Conservation (phyloP, 2,329 filamentous ascomycete genomes). For the Aspergillus neoniger region DNA sequence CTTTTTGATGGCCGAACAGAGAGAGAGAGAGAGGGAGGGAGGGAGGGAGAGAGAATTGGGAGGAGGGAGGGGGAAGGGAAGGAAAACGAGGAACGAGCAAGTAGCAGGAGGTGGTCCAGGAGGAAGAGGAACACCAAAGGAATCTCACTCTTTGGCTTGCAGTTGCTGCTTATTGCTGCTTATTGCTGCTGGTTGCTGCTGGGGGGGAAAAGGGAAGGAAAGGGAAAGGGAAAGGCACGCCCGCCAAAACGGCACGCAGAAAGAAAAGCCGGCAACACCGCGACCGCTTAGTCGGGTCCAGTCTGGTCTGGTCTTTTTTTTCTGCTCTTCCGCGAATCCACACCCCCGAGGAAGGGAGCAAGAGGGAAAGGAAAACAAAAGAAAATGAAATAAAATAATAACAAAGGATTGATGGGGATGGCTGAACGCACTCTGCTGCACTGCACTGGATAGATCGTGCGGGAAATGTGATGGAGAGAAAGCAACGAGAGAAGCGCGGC, state of each 20-base stretch:
- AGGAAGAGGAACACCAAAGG: constrained; percentile 17
- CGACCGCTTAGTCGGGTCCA: constrained; percentile 18
- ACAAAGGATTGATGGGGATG: not conserved
- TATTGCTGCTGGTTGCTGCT: not conserved
- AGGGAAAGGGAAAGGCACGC: constrained; percentile 14
- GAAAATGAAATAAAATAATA: not conserved
- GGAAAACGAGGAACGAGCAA: constrained; percentile 18
- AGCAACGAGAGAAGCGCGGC: not conserved
- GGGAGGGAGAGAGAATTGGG: not conserved
- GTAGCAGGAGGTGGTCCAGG: constrained; percentile 13
- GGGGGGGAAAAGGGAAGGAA: constrained; percentile 5
- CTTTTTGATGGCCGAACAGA: constrained; percentile 9
- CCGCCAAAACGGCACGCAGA: constrained; percentile 19
- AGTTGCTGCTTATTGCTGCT: not conserved
- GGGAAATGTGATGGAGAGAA: constrained; percentile 11
- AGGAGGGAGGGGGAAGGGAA: constrained; percentile 7
- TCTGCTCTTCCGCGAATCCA: constrained; percentile 15
- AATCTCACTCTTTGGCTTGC: constrained; percentile 4
- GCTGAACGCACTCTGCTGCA: not conserved
- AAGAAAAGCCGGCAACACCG: constrained; percentile 20
- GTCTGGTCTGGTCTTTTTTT: constrained; percentile 5
- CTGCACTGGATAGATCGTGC: constrained; percentile 20
- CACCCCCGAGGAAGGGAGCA: not conserved
- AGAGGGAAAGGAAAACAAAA: not conserved
- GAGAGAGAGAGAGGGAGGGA: constrained; percentile 2